Percentiles rank a stretch among this genome's conserved stretches.
phyloP scores from a whole-genome alignment of 208 protist species.

The Leishmania guyanensis region DNA sequence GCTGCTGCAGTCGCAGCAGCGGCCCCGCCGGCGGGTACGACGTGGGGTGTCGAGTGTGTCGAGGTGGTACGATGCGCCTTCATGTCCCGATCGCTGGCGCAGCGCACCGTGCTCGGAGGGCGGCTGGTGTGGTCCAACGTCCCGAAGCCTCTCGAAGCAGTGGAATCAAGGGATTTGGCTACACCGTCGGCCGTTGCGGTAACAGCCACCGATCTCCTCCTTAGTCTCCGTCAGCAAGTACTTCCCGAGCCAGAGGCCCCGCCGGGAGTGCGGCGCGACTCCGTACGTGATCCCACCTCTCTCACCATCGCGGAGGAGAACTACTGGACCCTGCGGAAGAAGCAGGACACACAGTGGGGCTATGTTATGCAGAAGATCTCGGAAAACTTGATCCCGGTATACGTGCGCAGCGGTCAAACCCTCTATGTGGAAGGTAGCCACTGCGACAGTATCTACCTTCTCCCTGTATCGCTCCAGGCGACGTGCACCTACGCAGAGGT shows the following conservation, averaged over 20 bases:
- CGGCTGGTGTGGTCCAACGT: constrained; percentile 28
- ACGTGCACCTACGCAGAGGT: constrained; percentile 10
- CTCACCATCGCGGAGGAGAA: constrained; percentile 52
- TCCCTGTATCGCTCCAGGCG: constrained; percentile 20
- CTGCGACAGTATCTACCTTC: constrained; percentile 36
- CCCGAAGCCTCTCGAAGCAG: constrained; percentile 7
- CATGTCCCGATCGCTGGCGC: constrained; percentile 25
- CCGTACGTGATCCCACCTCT: constrained; percentile 14
- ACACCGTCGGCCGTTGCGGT: not conserved
- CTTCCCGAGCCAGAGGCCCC: constrained; percentile 29
- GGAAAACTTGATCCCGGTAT: constrained; percentile 18
- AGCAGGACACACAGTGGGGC: constrained; percentile 43
- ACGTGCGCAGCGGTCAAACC: constrained; percentile 1
- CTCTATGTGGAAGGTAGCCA: constrained; percentile 30
- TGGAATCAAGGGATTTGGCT: not conserved
- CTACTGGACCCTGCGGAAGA: constrained; percentile 27
- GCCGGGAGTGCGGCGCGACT: constrained; percentile 8
- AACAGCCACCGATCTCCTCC: constrained; percentile 27
- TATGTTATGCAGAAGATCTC: constrained; percentile 31
- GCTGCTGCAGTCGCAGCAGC: not conserved
- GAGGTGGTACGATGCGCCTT: constrained; percentile 43
- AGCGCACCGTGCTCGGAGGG: constrained; percentile 21
- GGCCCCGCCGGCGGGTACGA: not conserved
- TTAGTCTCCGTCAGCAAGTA: constrained; percentile 25
- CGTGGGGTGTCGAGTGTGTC: constrained; percentile 31